Evolutionary conservation across 306 rosid genomes (phyloP), one percentile per base, ranked within the genome.

Genomic region (Pyrus betulifolia): DNA sequence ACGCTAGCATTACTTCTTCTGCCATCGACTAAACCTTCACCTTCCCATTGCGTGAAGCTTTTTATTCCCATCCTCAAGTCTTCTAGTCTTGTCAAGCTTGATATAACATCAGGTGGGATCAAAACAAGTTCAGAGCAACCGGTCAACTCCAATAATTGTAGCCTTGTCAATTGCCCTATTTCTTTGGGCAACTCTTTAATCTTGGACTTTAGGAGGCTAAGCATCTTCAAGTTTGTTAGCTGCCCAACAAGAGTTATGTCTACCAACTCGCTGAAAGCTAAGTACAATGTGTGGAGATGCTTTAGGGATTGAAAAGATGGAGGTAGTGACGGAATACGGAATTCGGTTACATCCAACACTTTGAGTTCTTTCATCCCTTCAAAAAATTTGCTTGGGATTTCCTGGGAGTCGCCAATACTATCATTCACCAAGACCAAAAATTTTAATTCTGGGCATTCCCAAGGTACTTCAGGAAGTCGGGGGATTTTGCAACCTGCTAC

Each of bases 381-480:
- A 44, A 82, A 82, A 73, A 35, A 77, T 2, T 22, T 71, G 28
- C 35, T 17, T 0, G 85, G 78, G 51, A 82, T 65, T 57, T 21
- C 49, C 30, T 67, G 4, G 0, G 66, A 60, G 18, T 33, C 69
- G 19, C 45, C 54, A 58, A 0, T 6, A 14, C 0, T 4, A 52
- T 4, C 0, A 52, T 0, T 0, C 0, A 4, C 2, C 8, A 9
- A 58, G 0, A 0, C 0, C 0, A 82, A 70, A 30, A 82, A 23
- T 61, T 51, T 49, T 28, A 76, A 46, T 10, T 58, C 17, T 46
- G 51, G 78, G 52, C 85, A 72, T 46, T 3, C 52, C 72, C 33
- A 69, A 44, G 61, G 52, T 65, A 49, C 19, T 44, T 33, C 49
- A 10, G 81, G 81, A 55, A 82, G 81, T 8, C 14, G 7, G 42